Evolutionary conservation across 164 flowering plant genomes (phyloP).

Genomic region (Protea cynaroides): DNA sequence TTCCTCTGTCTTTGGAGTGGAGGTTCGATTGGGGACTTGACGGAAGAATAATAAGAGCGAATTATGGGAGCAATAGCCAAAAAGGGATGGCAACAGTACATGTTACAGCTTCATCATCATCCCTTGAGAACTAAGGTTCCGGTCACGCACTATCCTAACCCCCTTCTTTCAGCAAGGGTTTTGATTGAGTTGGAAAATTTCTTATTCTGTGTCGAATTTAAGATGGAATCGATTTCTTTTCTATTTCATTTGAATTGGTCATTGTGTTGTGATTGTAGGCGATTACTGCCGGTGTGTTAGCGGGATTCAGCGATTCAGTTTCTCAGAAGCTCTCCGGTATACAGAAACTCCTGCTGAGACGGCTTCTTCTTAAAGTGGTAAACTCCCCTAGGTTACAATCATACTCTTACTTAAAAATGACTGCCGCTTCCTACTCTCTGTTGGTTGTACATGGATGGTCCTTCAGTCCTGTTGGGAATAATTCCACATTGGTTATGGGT

Average conservation of each 20-base stretch:
- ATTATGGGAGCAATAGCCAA: conserved; percentile 68
- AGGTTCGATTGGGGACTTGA: no score
- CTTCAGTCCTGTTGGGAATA: no score
- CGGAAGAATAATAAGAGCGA: conserved; percentile 7
- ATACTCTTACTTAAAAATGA: no score
- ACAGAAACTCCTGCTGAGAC: conserved; percentile 62
- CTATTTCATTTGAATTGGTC: neutral
- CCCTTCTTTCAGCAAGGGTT: no score
- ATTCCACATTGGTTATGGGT: no score
- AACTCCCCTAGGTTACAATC: neutral
- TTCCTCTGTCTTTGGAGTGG: no score
- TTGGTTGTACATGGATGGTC: neutral
- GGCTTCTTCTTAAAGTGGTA: conserved; percentile 94
- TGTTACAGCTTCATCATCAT: conserved; percentile 74
- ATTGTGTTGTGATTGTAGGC: conserved; percentile 42
- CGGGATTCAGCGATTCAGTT: conserved; percentile 69
- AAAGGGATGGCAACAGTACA: conserved; percentile 57
- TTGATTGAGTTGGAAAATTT: conserved; percentile 9
- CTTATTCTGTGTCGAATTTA: neutral
- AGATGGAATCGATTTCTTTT: no score
- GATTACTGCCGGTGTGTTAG: conserved; percentile 77
- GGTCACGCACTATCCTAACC: neutral
- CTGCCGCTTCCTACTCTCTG: neutral
- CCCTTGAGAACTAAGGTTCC: conserved; percentile 82
- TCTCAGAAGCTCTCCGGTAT: conserved; percentile 93